Evolutionary conservation across 2,329 filamentous ascomycete species (phyloP).

Genomic region (Apiospora pterosperma): DNA sequence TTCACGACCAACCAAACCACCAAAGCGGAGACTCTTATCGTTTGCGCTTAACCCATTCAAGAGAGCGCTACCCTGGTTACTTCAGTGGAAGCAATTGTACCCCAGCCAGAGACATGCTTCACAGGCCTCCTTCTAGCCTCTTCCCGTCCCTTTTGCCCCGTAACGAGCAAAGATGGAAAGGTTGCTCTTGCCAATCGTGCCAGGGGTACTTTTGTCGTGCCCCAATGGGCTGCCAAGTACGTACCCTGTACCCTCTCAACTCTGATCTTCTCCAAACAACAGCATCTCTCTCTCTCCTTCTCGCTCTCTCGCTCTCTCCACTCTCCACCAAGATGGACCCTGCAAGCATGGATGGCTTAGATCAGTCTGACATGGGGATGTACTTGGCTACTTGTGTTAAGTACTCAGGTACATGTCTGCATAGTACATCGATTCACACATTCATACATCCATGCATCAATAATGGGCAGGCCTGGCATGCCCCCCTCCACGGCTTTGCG

Average conservation of each 20-base stretch:
- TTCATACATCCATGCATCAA: not conserved
- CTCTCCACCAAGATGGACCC: not conserved
- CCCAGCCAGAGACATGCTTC: not conserved
- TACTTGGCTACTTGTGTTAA: not conserved
- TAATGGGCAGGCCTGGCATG: not conserved
- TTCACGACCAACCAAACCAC: not conserved
- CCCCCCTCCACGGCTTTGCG: not conserved
- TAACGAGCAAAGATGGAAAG: not conserved
- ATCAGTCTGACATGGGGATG: not conserved
- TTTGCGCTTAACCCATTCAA: not conserved
- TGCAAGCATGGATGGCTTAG: not conserved
- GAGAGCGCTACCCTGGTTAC: not conserved
- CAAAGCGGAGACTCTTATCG: not conserved
- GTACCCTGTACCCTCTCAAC: not conserved
- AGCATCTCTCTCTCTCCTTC: not conserved
- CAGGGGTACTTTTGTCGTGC: not conserved
- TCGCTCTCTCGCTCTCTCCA: not conserved
- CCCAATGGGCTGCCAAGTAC: not conserved
- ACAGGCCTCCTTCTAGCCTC: conserved; percentile 2
- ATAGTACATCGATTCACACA: no score
- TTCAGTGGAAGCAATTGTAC: not conserved
- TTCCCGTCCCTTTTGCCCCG: not conserved
- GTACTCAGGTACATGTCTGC: conserved; percentile 2
- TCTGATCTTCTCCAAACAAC: not conserved
- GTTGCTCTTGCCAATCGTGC: not conserved